A percentile compares a stretch with the other conserved stretches of the same genome.
Conservation (phyloP, 805 yeast species). For the Saccharomycopsis amapae region DNA sequence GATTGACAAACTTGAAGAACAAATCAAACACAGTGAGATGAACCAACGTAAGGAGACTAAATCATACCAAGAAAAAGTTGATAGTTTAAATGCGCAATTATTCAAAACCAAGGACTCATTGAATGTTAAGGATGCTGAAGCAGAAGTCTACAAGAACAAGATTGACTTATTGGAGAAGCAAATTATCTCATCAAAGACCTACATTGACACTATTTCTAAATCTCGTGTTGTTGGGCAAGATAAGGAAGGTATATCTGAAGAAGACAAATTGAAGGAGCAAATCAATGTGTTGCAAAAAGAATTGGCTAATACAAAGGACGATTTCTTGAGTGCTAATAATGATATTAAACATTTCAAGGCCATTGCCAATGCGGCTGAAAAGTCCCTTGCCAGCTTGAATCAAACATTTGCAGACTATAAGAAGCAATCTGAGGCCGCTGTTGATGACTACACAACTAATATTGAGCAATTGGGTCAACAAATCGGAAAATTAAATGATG, state of each 20-base stretch:
- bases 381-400: conserved; percentile 49
- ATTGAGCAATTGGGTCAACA: conserved; percentile 17
- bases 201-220: conserved; percentile 22
- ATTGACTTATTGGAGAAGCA: conserved; percentile 30
- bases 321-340: conserved; percentile 49
- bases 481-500: neutral
- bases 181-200: conserved; percentile 25
- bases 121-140: conserved; percentile 32
- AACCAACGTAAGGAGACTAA: conserved; percentile 43
- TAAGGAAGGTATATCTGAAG: conserved; percentile 5
- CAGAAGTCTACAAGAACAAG: conserved; percentile 35
- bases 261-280: conserved; percentile 12
- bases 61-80: conserved; percentile 55
- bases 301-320: conserved; percentile 38
- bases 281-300: conserved; percentile 25
- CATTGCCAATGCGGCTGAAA: conserved; percentile 62
- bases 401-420: conserved; percentile 45
- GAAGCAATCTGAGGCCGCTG: conserved; percentile 19
- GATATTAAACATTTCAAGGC: conserved; percentile 53
- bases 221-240: conserved; percentile 4
- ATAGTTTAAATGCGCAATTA: conserved; percentile 42
- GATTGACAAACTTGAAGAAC: conserved; percentile 41
- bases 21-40: conserved; percentile 43
- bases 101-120: conserved; percentile 36
- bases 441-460: neutral